Percentiles rank a stretch among this genome's conserved stretches.
Conservation (phyloP, 345 rosid genomes). For the Lepidium didymum region DNA sequence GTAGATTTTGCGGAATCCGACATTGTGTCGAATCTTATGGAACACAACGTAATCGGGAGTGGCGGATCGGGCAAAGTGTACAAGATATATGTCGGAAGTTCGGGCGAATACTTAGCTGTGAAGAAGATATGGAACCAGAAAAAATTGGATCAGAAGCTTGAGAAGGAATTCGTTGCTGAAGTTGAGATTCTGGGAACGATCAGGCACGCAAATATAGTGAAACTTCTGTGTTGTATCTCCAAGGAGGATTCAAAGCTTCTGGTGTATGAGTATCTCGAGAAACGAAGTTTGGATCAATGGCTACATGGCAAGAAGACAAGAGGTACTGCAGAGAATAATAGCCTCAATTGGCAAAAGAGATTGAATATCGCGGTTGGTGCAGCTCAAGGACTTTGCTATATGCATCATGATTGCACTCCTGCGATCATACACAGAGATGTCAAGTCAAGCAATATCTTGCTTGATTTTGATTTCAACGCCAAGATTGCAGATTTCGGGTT, state of each 20-base stretch:
- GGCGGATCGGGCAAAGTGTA: slow-evolving; percentile 94
- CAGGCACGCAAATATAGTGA: slow-evolving; percentile 78
- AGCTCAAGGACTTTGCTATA: slow-evolving; percentile 78
- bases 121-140: slow-evolving; percentile 66
- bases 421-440: slow-evolving; percentile 83
- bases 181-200: slow-evolving; percentile 70
- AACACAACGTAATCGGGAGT: slow-evolving; percentile 69
- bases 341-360: slow-evolving; percentile 60
- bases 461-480: slow-evolving; percentile 70
- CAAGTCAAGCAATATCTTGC: slow-evolving; percentile 79
- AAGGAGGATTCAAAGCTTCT: slow-evolving; percentile 80
- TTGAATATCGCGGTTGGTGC: slow-evolving; percentile 77
- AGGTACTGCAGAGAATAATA: not conserved
- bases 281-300: slow-evolving; percentile 81
- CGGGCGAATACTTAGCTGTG: slow-evolving; percentile 67
- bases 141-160: slow-evolving; percentile 46
- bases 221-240: slow-evolving; percentile 77
- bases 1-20: slow-evolving; percentile 55
- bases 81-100: slow-evolving; percentile 31
- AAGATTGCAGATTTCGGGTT: slow-evolving; percentile 90
- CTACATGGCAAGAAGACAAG: slow-evolving; percentile 52
- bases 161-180: slow-evolving; percentile 74
- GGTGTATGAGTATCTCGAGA: slow-evolving; percentile 89
- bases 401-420: slow-evolving; percentile 78
- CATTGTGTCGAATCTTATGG: slow-evolving; percentile 58